phyloP scores from a whole-genome alignment of 2,329 filamentous ascomycete genomes.

The Beauveria sp. region DNA sequence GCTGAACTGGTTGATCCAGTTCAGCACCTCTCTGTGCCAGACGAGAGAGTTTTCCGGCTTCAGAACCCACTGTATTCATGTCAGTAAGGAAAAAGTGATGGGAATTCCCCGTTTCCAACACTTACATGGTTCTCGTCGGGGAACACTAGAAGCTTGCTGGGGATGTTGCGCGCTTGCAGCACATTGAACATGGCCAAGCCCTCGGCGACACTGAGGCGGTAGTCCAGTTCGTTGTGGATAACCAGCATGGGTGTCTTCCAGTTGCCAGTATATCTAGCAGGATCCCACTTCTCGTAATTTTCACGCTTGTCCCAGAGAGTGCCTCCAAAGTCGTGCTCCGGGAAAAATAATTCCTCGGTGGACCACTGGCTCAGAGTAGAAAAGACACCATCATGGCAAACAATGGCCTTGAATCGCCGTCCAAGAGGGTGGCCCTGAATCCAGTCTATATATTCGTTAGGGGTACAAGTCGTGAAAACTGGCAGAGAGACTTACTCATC shows the following conservation, averaged over 20 bases:
- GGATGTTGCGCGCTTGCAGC: slow-evolving; percentile 65
- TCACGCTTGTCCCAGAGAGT: slow-evolving; percentile 54
- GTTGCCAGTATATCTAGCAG: slow-evolving; percentile 52
- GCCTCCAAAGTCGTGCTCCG: slow-evolving; percentile 59
- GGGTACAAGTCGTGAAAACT: background rate
- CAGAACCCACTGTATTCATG: slow-evolving; percentile 59
- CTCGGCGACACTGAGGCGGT: slow-evolving; percentile 77
- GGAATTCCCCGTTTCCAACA: background rate
- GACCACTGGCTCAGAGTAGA: slow-evolving; percentile 58
- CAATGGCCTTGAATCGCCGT: slow-evolving; percentile 77
- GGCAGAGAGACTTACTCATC: slow-evolving; percentile 48
- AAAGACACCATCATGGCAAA: slow-evolving; percentile 83
- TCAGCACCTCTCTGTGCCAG: slow-evolving; percentile 81
- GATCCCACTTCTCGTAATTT: slow-evolving; percentile 64
- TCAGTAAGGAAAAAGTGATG: background rate
- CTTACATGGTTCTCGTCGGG: slow-evolving; percentile 60
- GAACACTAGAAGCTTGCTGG: slow-evolving; percentile 73
- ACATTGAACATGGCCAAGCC: slow-evolving; percentile 81
- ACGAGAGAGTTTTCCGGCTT: slow-evolving; percentile 86
- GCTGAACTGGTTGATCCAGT: slow-evolving; percentile 63
- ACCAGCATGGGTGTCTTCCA: slow-evolving; percentile 83
- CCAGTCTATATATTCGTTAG: slow-evolving; percentile 52
- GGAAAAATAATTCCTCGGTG: slow-evolving; percentile 64
- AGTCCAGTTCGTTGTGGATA: slow-evolving; percentile 87
- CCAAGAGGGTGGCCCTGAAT: slow-evolving; percentile 81